Percentiles rank a stretch among this genome's conserved stretches.
These are phyloP conservation scores for Hypoxylon rickii DNA, from an alignment of 495 filamentous ascomycete species.

Conservation along the genomic window DNA sequence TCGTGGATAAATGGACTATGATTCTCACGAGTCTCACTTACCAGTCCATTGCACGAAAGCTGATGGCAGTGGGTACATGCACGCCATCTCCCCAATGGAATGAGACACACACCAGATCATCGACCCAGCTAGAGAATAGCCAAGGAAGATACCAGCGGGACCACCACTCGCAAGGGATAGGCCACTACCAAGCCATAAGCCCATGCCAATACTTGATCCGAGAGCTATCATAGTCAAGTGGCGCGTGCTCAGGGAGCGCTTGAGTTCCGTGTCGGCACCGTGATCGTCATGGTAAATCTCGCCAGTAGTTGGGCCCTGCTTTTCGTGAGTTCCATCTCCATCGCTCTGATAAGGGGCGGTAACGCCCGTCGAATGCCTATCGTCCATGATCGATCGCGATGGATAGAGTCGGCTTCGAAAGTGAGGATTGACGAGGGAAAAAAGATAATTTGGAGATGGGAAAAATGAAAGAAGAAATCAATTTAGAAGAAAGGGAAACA, in stretches of 20 bases:
- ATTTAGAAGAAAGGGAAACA: too few relatives aligned
- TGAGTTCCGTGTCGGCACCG: slow-evolving; percentile 31
- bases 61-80: slow-evolving; percentile 63
- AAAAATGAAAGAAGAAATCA: too few relatives aligned
- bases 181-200: slow-evolving; percentile 66
- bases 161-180: slow-evolving; percentile 57
- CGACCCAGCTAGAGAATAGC: slow-evolving; percentile 62
- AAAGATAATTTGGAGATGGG: neutral
- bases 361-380: neutral
- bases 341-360: slow-evolving; percentile 3
- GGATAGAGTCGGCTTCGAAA: too few relatives aligned
- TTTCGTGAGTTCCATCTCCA: slow-evolving; percentile 8
- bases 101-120: slow-evolving; percentile 58
- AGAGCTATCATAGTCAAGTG: slow-evolving; percentile 64
- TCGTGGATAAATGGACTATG: neutral
- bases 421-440: neutral
- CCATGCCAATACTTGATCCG: slow-evolving; percentile 68
- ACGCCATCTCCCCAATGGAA: slow-evolving; percentile 64
- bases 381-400: slow-evolving; percentile 5
- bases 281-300: slow-evolving; percentile 6
- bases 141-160: slow-evolving; percentile 64
- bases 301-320: neutral
- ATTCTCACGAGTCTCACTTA: slow-evolving; percentile 8
- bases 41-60: slow-evolving; percentile 67
- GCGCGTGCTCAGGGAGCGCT: slow-evolving; percentile 44